Conservation (phyloP, 1,284 basidiomycete genomes). For the Hypsizygus ulmarius region DNA sequence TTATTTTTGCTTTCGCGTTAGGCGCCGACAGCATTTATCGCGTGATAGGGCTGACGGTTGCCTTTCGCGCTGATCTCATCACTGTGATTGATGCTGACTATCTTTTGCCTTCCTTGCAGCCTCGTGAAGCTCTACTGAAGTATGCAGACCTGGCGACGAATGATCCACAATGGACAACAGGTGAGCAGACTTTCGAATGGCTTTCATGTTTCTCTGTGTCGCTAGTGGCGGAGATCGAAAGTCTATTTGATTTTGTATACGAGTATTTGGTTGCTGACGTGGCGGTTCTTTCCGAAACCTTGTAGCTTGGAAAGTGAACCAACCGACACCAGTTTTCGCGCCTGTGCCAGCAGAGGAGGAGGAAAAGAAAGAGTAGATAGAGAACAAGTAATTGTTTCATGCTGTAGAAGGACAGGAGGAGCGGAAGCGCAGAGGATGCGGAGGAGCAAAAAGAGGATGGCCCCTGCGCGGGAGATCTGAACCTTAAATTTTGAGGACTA, state of each 20-base stretch:
- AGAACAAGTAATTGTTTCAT: too few relatives aligned
- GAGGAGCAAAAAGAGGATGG: constrained; percentile 37
- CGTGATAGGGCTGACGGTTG: constrained; percentile 22
- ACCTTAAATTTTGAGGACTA: constrained; percentile 75
- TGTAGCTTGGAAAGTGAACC: constrained; percentile 79
- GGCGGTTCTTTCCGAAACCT: constrained; percentile 56
- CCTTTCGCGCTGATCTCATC: constrained; percentile 22
- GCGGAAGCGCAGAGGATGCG: constrained; percentile 17
- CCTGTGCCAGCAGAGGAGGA: constrained; percentile 57
- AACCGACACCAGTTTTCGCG: constrained; percentile 77
- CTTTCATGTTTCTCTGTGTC: constrained; percentile 24
- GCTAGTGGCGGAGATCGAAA: constrained; percentile 37
- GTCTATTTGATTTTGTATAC: constrained; percentile 42
- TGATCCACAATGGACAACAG: constrained; percentile 80
- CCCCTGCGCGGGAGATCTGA: constrained; percentile 73
- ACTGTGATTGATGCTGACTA: constrained; percentile 24
- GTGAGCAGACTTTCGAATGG: constrained; percentile 45
- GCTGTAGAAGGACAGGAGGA: constrained; percentile 12
- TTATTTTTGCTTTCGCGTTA: too few relatives aligned
- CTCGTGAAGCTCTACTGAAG: constrained; percentile 92
- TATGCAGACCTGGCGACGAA: constrained; percentile 78
- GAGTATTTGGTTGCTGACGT: constrained; percentile 60
- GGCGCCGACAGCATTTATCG: too few relatives aligned
- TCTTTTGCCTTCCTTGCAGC: constrained; percentile 49
- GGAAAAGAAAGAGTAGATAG: constrained; percentile 37